phyloP scores from a whole-genome alignment of 2,329 filamentous ascomycete genomes.

The Epichloe hybrida region DNA sequence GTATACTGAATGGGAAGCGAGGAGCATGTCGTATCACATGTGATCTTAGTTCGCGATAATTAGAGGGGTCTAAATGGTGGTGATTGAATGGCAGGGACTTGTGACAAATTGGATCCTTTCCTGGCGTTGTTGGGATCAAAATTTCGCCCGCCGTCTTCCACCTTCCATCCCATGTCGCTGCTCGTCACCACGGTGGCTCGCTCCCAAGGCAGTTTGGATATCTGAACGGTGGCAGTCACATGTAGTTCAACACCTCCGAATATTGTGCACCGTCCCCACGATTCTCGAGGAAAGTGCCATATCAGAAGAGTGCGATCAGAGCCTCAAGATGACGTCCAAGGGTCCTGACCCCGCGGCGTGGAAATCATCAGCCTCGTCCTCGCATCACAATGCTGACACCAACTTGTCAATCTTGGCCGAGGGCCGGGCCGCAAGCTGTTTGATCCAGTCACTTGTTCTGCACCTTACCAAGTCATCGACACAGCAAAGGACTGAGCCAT shows the following conservation, averaged over 20 bases:
- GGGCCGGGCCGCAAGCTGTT: slow-evolving; percentile 2
- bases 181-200: not conserved
- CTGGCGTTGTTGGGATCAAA: not conserved
- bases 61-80: too few relatives aligned
- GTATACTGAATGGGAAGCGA: too few relatives aligned
- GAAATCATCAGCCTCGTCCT: slow-evolving; percentile 3
- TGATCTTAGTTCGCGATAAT: too few relatives aligned
- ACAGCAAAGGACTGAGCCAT: not conserved
- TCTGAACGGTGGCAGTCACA: too few relatives aligned
- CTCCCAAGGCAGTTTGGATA: not conserved
- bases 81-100: too few relatives aligned
- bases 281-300: not conserved
- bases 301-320: not conserved
- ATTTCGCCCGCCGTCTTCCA: not conserved
- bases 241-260: not conserved
- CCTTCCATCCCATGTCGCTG: not conserved
- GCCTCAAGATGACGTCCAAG: not conserved
- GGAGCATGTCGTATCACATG: too few relatives aligned
- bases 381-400: slow-evolving; percentile 4
- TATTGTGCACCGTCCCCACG: not conserved
- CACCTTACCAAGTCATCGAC: not conserved
- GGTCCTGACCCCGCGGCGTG: not conserved
- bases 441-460: slow-evolving; percentile 5
- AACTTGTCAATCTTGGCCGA: slow-evolving; percentile 7
- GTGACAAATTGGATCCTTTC: too few relatives aligned